A percentile compares a stretch with the other conserved stretches of the same genome.
phyloP scores from a whole-genome alignment of 257 asterid genomes.

The Fraxinus quadrangulata region DNA sequence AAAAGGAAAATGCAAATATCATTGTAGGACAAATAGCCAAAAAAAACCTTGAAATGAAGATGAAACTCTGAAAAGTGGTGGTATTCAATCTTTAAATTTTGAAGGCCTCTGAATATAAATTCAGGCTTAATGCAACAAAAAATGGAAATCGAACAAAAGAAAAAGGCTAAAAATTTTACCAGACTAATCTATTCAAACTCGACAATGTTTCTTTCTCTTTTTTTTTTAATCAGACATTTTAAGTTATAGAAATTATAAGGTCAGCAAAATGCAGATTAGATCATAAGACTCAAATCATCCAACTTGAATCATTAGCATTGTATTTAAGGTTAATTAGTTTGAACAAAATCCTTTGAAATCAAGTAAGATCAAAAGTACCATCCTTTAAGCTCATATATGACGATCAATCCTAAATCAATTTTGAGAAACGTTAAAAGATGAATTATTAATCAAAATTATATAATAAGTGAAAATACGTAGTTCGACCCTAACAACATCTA shows the following conservation, averaged over 20 bases:
- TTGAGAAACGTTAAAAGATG: neutral
- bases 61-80: too few species aligned
- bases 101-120: too few species aligned
- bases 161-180: neutral
- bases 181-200: too few species aligned
- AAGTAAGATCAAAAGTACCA: neutral
- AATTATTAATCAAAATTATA: too few species aligned
- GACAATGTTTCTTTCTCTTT: too few species aligned
- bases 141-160: neutral
- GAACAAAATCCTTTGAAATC: too few species aligned
- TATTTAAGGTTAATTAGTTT: neutral
- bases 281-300: neutral
- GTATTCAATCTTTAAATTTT: too few species aligned
- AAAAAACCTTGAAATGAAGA: too few species aligned
- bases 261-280: neutral
- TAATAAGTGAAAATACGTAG: too few species aligned
- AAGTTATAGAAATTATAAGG: neutral
- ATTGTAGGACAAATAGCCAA: too few species aligned
- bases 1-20: too few species aligned
- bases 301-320: neutral
- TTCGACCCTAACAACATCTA: too few species aligned
- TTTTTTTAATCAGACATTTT: neutral
- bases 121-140: neutral
- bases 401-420: neutral
- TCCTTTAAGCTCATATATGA: neutral